Evolutionary conservation across 345 rosid species (phyloP), one percentile per base, ranked within the genome.

Genomic region (Syzygium jambos): DNA sequence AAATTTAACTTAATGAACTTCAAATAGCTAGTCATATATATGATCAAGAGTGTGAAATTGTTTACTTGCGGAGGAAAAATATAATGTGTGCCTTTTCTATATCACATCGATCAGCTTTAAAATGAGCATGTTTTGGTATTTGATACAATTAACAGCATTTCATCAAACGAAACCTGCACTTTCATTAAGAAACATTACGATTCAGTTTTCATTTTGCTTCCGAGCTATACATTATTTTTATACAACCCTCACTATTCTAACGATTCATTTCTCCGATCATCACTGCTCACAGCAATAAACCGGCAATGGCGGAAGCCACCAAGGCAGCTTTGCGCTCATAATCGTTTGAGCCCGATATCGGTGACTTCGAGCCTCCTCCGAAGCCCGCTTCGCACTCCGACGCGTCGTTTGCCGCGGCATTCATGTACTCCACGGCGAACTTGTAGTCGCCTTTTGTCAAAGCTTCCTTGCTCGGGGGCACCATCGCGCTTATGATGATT

Each of bases 231-330:
- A 16, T 30, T 8, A 16, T 30, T 16, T 27, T 61, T 65, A 0
- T 2, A 68, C 46, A 9, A 41, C 25, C 13, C 23, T 68, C 11
- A 34, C 12, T 68, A 9, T 16, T 68, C 41, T 34, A 0, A 17
- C 46, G 22, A 17, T 8, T 34, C 80, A 68, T 68, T 3, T 17
- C 46, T 68, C 78, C 4, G 10, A 34, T 68, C 78, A 0, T 30
- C 43, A 34, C 19, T 68, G 41, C 7, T 52, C 90, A 91, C 29
- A 93, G 92, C 51, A 91, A 88, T 56, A 86, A 57, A 59, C 84
- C n/a, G 19, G 89, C 78, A 84, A 93, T 87, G 57, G 94, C 90
- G 12, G 90, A 86, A 80, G 90, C 85, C 34, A 93, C 88, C 52
- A 27, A 51, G 21, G 91, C 84, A 0, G 88, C 87, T 25, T 88